Base-by-base conservation (phyloP, 768 basidiomycete species). In the Pleurotus platypus region DNA sequence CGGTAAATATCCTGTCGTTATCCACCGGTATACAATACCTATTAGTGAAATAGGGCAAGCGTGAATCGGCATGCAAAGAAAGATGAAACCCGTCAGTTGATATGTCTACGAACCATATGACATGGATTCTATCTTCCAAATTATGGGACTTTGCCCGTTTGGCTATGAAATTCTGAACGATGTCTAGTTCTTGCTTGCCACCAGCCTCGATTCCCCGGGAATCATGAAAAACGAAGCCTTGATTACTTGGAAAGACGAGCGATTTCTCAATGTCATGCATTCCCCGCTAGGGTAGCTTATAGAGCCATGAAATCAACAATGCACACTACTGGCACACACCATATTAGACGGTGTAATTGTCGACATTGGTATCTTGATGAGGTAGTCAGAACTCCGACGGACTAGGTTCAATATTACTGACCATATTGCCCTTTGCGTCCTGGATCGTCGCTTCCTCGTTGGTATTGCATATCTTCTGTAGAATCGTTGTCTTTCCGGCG, bases 401-500 rank as follows among this genome's bases (percentile, higher is more conserved):
- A n/a, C 24, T 30, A 9, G 6, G 2, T 49, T 51, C 16, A 13
- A 6, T 8, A 16, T 12, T 12, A 26, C 63, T 27, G 38, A 72
- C 71, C 61, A 38, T 47, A 2, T 61, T 55, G 11, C 68, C 66
- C 0, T 55, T 12, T 3, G 53, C 18, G 59, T 66, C 60, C 12
- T 61, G 63, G 37, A 76, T 66, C 7, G 51, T 62, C 0, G 73
- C 72, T 4, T 69, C 64, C 9, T 74, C 70, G 3, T 56, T 66
- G 4, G 71, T 67, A 49, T 70, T 67, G 60, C 74, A 75, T 6
- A 78, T 66, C 46, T 66, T 68, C 60, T 74, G 66, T 16, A 75
- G 62, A 18, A 77, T 62, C 0, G 76, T 77, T 0, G 74, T 77
- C 58, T 77, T 77, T 1, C 75, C 75, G 0, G 73, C 67, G 55